These are phyloP conservation scores for Blastocystis sp. DNA, from an alignment of 352 stramenopile species.

Conservation along the genomic window DNA sequence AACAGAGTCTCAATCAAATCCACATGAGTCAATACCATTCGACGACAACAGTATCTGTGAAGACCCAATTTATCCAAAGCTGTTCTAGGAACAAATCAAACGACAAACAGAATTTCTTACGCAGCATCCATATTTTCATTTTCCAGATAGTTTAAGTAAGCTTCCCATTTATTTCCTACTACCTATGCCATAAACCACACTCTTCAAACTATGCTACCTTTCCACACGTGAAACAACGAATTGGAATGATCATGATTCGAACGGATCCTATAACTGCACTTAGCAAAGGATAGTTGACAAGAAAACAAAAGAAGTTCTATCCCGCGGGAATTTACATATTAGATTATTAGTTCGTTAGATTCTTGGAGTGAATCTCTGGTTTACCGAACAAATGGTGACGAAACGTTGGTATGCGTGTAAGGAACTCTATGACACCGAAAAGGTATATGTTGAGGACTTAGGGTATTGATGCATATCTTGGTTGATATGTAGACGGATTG, in stretches of 20 bases:
- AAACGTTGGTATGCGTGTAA: constrained; percentile 7
- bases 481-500: background rate
- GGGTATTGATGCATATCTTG: background rate
- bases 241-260: constrained; percentile 1
- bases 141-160: constrained; percentile 18
- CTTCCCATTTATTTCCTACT: constrained; percentile 16
- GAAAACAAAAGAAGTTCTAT: background rate
- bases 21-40: constrained; percentile 44
- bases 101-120: background rate
- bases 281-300: background rate
- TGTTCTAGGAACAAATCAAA: background rate
- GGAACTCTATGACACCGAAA: constrained; percentile 11
- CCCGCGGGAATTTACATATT: background rate
- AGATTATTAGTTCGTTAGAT: background rate
- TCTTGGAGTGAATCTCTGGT: background rate
- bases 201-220: background rate
- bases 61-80: constrained; percentile 49
- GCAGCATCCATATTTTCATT: constrained; percentile 42
- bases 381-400: background rate
- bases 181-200: background rate
- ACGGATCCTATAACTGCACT: background rate
- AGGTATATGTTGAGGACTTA: background rate
- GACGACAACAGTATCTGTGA: constrained; percentile 20
- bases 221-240: constrained; percentile 53
- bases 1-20: background rate